Evolutionary conservation across 371 early-diverging fungal genomes (phyloP).

Genomic region (Rhizopus delemar): DNA sequence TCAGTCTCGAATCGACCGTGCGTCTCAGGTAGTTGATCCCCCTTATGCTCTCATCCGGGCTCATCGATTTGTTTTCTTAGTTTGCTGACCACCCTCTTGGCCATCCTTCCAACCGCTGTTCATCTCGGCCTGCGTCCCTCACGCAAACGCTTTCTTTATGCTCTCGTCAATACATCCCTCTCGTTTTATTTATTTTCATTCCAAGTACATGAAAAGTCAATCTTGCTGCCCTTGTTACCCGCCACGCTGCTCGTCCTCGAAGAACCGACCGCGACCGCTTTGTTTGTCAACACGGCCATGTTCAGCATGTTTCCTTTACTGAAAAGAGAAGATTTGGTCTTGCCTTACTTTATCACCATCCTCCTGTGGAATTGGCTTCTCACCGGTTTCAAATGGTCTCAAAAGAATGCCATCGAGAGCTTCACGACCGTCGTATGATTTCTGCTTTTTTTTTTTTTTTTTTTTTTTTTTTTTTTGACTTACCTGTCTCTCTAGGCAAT

Average conservation of each 20-base stretch:
- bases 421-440: slow-evolving; percentile 14
- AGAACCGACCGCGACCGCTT: slow-evolving; percentile 56
- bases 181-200: slow-evolving; percentile 94
- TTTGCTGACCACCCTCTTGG: slow-evolving; percentile 63
- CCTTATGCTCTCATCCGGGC: too few relatives aligned
- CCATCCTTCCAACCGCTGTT: slow-evolving; percentile 70
- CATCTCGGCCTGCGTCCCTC: slow-evolving; percentile 59
- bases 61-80: slow-evolving; percentile 37
- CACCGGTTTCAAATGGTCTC: slow-evolving; percentile 21
- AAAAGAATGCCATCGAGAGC: slow-evolving; percentile 11
- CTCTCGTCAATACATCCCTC: slow-evolving; percentile 72
- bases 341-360: slow-evolving; percentile 65
- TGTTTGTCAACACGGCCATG: slow-evolving; percentile 81
- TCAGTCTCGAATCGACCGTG: slow-evolving; percentile 62
- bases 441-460: not conserved
- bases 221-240: slow-evolving; percentile 83
- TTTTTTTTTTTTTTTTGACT: not conserved
- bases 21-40: slow-evolving; percentile 58
- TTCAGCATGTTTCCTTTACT: slow-evolving; percentile 92
- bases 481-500: slow-evolving; percentile 27
- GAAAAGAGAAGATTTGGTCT: slow-evolving; percentile 65
- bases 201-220: slow-evolving; percentile 97
- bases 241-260: slow-evolving; percentile 69
- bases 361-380: slow-evolving; percentile 75
- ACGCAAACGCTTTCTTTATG: slow-evolving; percentile 61